Evolutionary conservation across 345 rosid genomes (phyloP).

Genomic region (Hibiscus tridactylites): DNA sequence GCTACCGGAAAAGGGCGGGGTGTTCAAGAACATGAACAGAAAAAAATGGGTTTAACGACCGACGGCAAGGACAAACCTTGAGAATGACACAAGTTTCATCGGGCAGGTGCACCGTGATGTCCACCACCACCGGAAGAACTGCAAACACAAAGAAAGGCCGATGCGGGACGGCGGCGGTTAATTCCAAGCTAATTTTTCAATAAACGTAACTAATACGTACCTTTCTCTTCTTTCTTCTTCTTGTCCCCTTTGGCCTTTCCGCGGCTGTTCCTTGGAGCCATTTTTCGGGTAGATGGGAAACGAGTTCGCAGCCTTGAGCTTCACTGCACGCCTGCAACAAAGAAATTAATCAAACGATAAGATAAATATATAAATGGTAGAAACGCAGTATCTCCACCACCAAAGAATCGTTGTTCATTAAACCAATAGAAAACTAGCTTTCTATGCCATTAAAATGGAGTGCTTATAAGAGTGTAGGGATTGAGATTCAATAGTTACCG

Average conservation of each 20-base stretch:
- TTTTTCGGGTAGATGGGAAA: slow-evolving; percentile 20
- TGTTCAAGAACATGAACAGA: slow-evolving; percentile 5
- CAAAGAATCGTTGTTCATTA: no score
- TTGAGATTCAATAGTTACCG: slow-evolving; percentile 16
- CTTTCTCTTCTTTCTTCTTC: slow-evolving; percentile 98
- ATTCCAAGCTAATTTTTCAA: not conserved
- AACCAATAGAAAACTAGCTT: no score
- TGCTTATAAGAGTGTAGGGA: not conserved
- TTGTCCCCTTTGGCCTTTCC: slow-evolving; percentile 86
- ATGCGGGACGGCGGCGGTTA: not conserved
- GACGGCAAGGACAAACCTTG: slow-evolving; percentile 45
- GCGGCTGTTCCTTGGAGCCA: slow-evolving; percentile 95
- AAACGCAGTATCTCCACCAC: not conserved
- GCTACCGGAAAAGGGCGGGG: not conserved
- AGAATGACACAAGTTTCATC: slow-evolving; percentile 67
- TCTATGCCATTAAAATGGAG: not conserved
- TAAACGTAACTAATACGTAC: slow-evolving; percentile 20
- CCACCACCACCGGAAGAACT: slow-evolving; percentile 89
- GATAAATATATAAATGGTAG: not conserved
- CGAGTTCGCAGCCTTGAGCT: no score
- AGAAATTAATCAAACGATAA: slow-evolving; percentile 1
- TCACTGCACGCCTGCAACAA: not conserved
- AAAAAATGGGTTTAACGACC: slow-evolving; percentile 1
- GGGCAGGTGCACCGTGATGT: slow-evolving; percentile 76
- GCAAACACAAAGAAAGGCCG: slow-evolving; percentile 15